These are phyloP conservation scores for Hypericum androsaemum DNA, from an alignment of 345 rosid species.

Conservation along the genomic window DNA sequence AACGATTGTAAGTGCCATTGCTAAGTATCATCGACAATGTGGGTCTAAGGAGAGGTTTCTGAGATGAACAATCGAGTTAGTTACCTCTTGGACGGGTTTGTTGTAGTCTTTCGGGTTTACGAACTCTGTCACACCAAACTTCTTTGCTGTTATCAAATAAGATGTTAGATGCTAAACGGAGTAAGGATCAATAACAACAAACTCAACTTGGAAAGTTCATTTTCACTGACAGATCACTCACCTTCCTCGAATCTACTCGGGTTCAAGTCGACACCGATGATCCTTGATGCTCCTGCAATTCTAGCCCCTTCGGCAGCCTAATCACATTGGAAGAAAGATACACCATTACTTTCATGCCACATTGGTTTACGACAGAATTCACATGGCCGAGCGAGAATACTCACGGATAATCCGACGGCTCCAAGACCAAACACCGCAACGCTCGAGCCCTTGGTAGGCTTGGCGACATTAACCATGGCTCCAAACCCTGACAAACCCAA, in stretches of 20 bases:
- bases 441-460: conserved; percentile 22
- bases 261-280: conserved; percentile 25
- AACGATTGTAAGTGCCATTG: too few species aligned
- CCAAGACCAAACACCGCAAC: conserved; percentile 38
- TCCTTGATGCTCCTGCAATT: conserved; percentile 31
- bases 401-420: conserved; percentile 36
- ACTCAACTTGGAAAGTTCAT: too few species aligned
- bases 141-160: too few species aligned
- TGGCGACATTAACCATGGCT: conserved; percentile 35
- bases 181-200: too few species aligned
- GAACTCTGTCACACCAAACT: too few species aligned
- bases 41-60: too few species aligned
- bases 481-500: conserved; percentile 21
- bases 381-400: neutral
- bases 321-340: neutral
- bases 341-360: neutral
- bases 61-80: too few species aligned
- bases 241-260: conserved; percentile 1
- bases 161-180: too few species aligned
- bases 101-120: too few species aligned
- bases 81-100: too few species aligned
- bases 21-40: too few species aligned
- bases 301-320: conserved; percentile 33
- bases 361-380: too few species aligned
- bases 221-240: neutral